phyloP scores from a whole-genome alignment of 257 asterid genomes.

The Solanum ahanhuiri region DNA sequence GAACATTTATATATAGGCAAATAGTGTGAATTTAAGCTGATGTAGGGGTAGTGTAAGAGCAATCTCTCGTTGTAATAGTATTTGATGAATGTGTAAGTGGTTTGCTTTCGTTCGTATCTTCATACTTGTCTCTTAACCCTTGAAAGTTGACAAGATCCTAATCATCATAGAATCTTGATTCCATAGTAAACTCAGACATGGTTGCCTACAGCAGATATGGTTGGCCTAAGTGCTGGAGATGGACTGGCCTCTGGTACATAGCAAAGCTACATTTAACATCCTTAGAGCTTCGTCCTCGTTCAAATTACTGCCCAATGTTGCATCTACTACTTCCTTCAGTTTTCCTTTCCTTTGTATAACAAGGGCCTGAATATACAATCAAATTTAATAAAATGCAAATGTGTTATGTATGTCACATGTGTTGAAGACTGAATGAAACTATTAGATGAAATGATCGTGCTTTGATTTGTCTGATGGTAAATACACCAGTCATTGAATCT shows the following conservation, averaged over 20 bases:
- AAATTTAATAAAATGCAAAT: too few relatives aligned
- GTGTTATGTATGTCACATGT: neutral
- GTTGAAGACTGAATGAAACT: neutral
- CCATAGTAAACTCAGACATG: conserved; percentile 22
- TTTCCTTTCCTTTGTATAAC: conserved; percentile 36
- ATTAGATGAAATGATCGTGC: neutral
- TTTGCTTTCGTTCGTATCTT: conserved; percentile 9
- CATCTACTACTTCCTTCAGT: conserved; percentile 42
- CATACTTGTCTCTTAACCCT: conserved; percentile 31
- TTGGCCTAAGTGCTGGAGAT: conserved; percentile 51
- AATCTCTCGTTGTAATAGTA: neutral
- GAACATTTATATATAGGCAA: neutral
- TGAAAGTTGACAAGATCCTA: conserved; percentile 19
- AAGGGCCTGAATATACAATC: conserved; percentile 27
- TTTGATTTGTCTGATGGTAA: too few relatives aligned
- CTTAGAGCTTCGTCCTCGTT: conserved; percentile 28
- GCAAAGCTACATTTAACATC: conserved; percentile 33
- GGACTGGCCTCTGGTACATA: conserved; percentile 34
- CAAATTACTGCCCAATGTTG: conserved; percentile 12
- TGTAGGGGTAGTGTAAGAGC: conserved; percentile 2
- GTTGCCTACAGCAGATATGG: conserved; percentile 15
- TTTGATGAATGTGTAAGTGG: neutral
- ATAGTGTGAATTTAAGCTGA: neutral
- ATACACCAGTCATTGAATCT: neutral
- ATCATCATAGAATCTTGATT: conserved; percentile 22